These are phyloP conservation scores for Ustilago trichophora DNA, from an alignment of 1,284 basidiomycete species.

Conservation along the genomic window DNA sequence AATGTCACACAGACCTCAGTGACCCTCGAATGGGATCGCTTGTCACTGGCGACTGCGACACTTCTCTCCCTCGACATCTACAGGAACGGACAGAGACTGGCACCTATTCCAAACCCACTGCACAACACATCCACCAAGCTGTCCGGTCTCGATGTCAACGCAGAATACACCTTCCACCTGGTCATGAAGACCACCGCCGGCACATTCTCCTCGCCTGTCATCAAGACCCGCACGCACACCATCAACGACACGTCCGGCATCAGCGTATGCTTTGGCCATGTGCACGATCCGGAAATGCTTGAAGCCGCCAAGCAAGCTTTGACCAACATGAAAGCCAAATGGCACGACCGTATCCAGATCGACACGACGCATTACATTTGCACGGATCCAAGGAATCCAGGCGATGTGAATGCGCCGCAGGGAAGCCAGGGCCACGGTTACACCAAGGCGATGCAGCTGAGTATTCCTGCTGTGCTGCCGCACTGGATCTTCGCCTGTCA, in stretches of 20 bases:
- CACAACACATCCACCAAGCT: conserved; percentile 64
- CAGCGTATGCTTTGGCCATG: conserved; percentile 61
- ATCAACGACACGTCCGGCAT: conserved; percentile 64
- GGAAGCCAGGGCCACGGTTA: conserved; percentile 40
- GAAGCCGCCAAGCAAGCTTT: conserved; percentile 52
- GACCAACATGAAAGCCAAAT: conserved; percentile 66
- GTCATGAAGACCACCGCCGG: conserved; percentile 64
- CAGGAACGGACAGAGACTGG: conserved; percentile 60
- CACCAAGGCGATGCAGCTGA: conserved; percentile 62
- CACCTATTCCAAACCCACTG: conserved; percentile 62
- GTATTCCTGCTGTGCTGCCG: conserved; percentile 64
- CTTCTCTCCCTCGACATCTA: conserved; percentile 63
- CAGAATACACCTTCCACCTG: conserved; percentile 65
- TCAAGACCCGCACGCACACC: conserved; percentile 60
- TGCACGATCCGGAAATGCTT: conserved; percentile 42
- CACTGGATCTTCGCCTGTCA: conserved; percentile 66
- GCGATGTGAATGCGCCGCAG: conserved; percentile 20
- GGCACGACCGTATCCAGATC: conserved; percentile 91
- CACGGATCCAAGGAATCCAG: conserved; percentile 52
- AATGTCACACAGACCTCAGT: conserved; percentile 65
- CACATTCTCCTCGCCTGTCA: conserved; percentile 51
- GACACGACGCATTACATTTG: conserved; percentile 65
- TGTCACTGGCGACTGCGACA: conserved; percentile 57
- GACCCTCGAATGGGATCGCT: conserved; percentile 63
- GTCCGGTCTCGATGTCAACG: conserved; percentile 60